Base-by-base conservation (phyloP, 352 stramenopile species). In the Globisporangium heterothallicum region DNA sequence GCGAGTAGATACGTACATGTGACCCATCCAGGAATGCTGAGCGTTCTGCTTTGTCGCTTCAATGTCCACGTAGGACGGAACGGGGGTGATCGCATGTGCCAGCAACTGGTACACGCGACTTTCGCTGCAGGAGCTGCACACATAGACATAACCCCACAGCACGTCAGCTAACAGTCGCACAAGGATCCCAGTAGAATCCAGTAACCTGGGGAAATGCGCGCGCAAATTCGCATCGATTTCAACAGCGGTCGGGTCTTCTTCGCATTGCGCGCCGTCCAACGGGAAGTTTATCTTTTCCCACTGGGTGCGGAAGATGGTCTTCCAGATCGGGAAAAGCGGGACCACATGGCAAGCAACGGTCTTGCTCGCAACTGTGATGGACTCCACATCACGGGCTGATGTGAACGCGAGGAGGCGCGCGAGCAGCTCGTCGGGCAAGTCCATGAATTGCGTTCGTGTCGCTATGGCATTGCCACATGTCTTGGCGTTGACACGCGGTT, bases 41-140 rank as follows among this genome's bases (percentile, higher is more conserved):
- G 62, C 53, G 10, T 63, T 64, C 9, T 63, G 70, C 53, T 69
- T 64, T 13, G 76, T 90, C 13, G 70, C 55, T 21, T 53, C 47
- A 3, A 88, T 59, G 58, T 91, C 77, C 3, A 73, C 76, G 52
- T 74, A 74, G 12, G 76, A 81, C 24, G 80, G 80, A 21, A 92
- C 75, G 2, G 70, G 74, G 6, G 67, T 74, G 18, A 86, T 58
- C 5, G 78, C 78, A 41, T 91, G 80, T 1, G 80, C 64, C 53
- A 91, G 68, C 49, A 91, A 56, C 58, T 91, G 80, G 54, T 68
- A 88, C 58, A 86, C 78, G 42, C 80, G 76, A 45, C 69, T 86
- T 52, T 86, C 69, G 0, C 61, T 67, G 46, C 70, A 80, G 22
- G 53, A 59, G 52, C 72, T 86, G 54, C 18, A 54, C 36, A 0